Evolutionary conservation across 2,329 filamentous ascomycete species (phyloP), one percentile per base, ranked within the genome.

Genomic region (Corynespora cassiicola): DNA sequence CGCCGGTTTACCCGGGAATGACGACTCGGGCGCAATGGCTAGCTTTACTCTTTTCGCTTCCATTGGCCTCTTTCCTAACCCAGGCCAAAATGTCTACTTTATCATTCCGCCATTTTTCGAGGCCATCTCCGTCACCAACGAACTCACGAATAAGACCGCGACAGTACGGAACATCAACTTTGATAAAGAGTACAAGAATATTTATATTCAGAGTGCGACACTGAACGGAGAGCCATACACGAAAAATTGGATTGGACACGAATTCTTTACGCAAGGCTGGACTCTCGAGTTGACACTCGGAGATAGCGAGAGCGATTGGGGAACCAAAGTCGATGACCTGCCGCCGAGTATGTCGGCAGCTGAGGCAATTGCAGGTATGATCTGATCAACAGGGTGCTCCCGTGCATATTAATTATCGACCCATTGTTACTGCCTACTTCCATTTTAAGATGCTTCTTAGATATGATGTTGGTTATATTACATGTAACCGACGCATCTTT

Each of bases 101-200:
- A 74, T 76, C 40, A 72, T 63, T 6, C 69, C 74, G 7, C 73
- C 73, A 0, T 75, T 74, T 54, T 75, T 75, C 49, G 60, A 70
- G 25, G 55, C 62, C 6, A 61, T 74, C 22, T 66, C 58, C 27
- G 54, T 75, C 14, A 68, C 54, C 2, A 70, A 67, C 26, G 60
- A 65, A n/a, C 35, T 65, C 5, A 74, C 69, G 0, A 69, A 69
- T 5, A 68, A 67, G 19, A 71, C 61, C 2, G 70, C 72, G 1
- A 73, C 66, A 2, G 69, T 75, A 11, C 57, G 59, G 7, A 62
- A 53, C 27, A 36, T 69, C 14, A 71, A 73, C 29, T 75, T 74
- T 39, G 71, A 75, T 45, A 44, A 58, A 5, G 53, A 35, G 4
- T 72, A 74, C 37, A 49, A 68, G 45, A 68, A 65, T 19, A 69